Conservation (phyloP, 129 eudicot genomes). For the Silybum marianum region DNA sequence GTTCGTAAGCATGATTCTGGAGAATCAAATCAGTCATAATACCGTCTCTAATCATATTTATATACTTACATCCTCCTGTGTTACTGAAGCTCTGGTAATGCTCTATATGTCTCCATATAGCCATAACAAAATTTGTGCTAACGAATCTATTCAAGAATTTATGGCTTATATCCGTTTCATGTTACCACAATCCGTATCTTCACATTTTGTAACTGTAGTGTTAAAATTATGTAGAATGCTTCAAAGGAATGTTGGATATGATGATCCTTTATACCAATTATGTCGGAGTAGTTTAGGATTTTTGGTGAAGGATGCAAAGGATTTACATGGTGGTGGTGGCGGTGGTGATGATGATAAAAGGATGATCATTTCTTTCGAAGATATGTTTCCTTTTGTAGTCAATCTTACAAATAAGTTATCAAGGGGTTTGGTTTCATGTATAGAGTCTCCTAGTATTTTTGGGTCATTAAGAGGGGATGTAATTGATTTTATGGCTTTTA, state of each 20-base stretch:
- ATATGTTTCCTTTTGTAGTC: slow-evolving; percentile 44
- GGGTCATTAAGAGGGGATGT: slow-evolving; percentile 43
- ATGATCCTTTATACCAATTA: slow-evolving; percentile 43
- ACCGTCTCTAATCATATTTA: slow-evolving; percentile 25
- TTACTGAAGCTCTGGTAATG: slow-evolving; percentile 58
- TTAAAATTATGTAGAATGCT: slow-evolving; percentile 72
- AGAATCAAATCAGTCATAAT: slow-evolving; percentile 11
- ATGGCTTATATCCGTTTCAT: slow-evolving; percentile 17
- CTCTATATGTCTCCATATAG: slow-evolving; percentile 43
- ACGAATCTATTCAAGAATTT: slow-evolving; percentile 44
- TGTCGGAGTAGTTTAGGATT: slow-evolving; percentile 60
- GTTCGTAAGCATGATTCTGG: slow-evolving; percentile 13
- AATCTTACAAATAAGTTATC: slow-evolving; percentile 49
- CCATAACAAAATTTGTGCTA: slow-evolving; percentile 43
- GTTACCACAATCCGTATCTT: slow-evolving; percentile 20
- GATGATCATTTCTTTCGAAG: slow-evolving; percentile 30
- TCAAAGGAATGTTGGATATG: slow-evolving; percentile 15
- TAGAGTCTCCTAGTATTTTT: slow-evolving; percentile 14
- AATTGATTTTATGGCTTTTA: slow-evolving; percentile 51
- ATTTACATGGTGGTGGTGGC: not conserved
- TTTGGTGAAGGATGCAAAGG: slow-evolving; percentile 36
- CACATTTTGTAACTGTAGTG: slow-evolving; percentile 42
- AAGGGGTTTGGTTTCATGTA: slow-evolving; percentile 31
- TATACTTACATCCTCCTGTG: slow-evolving; percentile 52
- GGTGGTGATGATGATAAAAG: not conserved